Percentiles rank a stretch among this genome's conserved stretches.
Conservation (phyloP, 163 green algal species). For the Scenedesmus sp. region DNA sequence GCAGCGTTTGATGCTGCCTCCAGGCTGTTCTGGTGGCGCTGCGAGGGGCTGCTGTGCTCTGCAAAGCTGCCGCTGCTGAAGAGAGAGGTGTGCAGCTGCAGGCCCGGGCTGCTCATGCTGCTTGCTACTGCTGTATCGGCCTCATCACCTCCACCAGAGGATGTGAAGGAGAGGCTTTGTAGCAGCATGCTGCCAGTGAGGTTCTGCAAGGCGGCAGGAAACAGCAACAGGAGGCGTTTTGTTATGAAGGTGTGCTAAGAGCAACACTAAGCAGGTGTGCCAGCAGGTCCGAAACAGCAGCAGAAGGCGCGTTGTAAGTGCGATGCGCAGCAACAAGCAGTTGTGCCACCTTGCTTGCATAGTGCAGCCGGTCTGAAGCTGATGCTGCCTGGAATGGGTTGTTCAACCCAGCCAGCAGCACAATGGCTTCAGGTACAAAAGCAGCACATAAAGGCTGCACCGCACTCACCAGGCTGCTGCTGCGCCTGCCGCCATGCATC, state of each 20-base stretch:
- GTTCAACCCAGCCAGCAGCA: too few relatives aligned
- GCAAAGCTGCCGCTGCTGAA: not conserved
- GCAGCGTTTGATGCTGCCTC: not conserved
- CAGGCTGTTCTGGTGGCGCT: slow-evolving; percentile 9
- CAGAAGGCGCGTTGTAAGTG: too few relatives aligned
- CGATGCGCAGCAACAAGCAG: too few relatives aligned
- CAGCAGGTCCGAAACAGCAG: too few relatives aligned
- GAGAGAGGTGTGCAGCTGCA: not conserved
- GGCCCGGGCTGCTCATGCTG: not conserved
- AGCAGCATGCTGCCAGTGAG: slow-evolving; percentile 18
- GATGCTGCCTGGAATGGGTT: too few relatives aligned
- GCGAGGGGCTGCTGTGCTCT: not conserved
- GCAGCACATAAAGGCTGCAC: not conserved
- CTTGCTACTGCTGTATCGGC: not conserved
- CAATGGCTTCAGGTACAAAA: not conserved
- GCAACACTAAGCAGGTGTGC: too few relatives aligned
- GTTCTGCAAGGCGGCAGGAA: not conserved
- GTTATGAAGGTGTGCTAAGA: too few relatives aligned
- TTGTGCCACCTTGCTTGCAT: too few relatives aligned
- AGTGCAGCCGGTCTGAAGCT: too few relatives aligned
- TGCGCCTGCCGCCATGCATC: slow-evolving; percentile 34
- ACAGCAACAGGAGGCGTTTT: too few relatives aligned
- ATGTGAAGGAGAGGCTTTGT: not conserved
- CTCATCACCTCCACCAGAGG: not conserved
- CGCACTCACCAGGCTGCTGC: slow-evolving; percentile 39